These are phyloP conservation scores for Cylindrodendrum hubeiense DNA, from an alignment of 2,329 filamentous ascomycete species.

Conservation along the genomic window DNA sequence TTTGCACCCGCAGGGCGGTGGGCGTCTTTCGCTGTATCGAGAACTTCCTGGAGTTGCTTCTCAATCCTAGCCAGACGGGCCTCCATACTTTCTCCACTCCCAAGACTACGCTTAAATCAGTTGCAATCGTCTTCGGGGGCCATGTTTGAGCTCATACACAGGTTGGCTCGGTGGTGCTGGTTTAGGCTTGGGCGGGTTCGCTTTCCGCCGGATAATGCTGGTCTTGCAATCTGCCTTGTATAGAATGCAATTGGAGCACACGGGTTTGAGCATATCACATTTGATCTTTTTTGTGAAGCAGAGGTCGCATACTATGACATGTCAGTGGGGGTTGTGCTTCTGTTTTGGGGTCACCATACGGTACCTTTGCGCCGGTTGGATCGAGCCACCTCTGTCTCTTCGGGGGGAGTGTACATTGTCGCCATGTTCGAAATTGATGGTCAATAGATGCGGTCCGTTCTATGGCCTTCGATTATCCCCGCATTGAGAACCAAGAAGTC, in stretches of 20 bases:
- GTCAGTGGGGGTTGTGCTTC: background rate
- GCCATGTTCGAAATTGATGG: background rate
- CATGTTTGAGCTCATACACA: background rate
- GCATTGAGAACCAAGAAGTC: background rate
- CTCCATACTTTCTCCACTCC: conserved; percentile 34
- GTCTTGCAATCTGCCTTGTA: conserved; percentile 56
- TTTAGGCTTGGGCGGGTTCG: conserved; percentile 36
- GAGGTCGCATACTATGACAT: conserved; percentile 53
- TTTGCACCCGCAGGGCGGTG: background rate
- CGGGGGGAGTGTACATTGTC: conserved; percentile 16
- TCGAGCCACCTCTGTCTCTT: conserved; percentile 28
- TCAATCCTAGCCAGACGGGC: conserved; percentile 48
- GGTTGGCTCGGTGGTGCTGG: conserved; percentile 18
- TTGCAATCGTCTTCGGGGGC: background rate
- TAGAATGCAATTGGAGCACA: conserved; percentile 58
- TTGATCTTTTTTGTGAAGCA: conserved; percentile 62
- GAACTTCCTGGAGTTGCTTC: conserved; percentile 47
- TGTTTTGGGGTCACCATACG: background rate
- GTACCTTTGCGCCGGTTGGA: conserved; percentile 41
- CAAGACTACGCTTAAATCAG: conserved; percentile 2
- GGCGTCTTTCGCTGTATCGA: conserved; percentile 39
- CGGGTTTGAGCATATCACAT: conserved; percentile 58
- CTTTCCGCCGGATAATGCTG: conserved; percentile 42
- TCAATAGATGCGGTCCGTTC: background rate
- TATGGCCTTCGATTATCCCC: background rate